Conservation (phyloP, 176 grass and related monocot genomes). For the Hyparrhenia diplandra region DNA sequence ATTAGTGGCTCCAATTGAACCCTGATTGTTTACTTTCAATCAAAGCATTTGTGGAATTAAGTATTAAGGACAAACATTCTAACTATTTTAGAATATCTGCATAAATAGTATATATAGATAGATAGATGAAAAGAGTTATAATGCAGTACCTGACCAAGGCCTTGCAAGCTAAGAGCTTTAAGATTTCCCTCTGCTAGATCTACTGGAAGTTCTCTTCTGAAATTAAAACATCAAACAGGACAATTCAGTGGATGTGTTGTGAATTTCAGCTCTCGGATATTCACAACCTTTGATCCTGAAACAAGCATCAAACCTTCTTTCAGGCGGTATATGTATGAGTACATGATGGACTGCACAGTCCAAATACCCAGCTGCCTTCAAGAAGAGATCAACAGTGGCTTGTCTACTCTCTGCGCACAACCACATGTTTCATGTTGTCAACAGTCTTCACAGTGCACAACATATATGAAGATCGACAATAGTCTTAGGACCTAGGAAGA, state of each 20-base stretch:
- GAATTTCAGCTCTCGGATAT: not conserved
- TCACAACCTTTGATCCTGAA: constrained; percentile 18
- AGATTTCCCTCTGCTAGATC: constrained; percentile 76
- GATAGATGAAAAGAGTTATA: not conserved
- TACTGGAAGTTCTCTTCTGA: constrained; percentile 70
- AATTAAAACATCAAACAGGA: constrained; percentile 16
- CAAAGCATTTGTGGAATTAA: too few species aligned
- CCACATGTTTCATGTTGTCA: not conserved
- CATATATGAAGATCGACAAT: not conserved
- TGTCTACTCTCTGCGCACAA: constrained; percentile 50
- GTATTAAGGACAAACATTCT: not conserved
- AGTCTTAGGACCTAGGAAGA: too few species aligned
- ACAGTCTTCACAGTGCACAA: not conserved
- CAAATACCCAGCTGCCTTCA: constrained; percentile 75
- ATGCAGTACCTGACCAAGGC: constrained; percentile 65
- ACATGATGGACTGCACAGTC: constrained; percentile 63
- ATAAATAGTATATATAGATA: not conserved
- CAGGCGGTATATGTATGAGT: constrained; percentile 56
- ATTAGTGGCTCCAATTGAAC: constrained; percentile 18
- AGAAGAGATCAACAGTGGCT: constrained; percentile 74
- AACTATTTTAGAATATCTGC: not conserved
- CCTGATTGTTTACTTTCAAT: too few species aligned
- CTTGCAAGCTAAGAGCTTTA: constrained; percentile 70
- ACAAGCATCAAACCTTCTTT: constrained; percentile 52
- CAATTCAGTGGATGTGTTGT: not conserved